Base-by-base conservation (phyloP, 148 eudicot genomes). In the Oxyria digyna region DNA sequence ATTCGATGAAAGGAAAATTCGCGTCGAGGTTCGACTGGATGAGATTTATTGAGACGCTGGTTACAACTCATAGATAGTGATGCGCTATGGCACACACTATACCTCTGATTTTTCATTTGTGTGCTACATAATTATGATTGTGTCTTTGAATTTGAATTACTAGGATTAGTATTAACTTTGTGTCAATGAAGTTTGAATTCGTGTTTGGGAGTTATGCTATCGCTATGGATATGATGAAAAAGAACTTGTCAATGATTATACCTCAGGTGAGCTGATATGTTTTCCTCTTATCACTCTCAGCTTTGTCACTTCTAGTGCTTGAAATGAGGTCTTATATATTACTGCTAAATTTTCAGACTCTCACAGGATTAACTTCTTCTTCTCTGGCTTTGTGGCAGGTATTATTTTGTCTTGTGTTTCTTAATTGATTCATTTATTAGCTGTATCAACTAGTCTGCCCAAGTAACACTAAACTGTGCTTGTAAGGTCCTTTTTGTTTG, bases 141-240 rank as follows among this genome's bases (percentile, higher is more conserved):
- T 24, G 21, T 54, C 24, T 54, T 4, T 3, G 38, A 35, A 2
- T 6, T 35, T 35, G 31, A 54, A 54, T 54, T 23, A 24, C 57
- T 23, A n/a, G n/a, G 38, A 35, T 35, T 35, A 23, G 23, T 26
- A 35, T 54, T 24, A 54, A 54, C 62, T 26, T 24, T 8, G 29
- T 52, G 59, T 3, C 21, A 0, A 18, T 42, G 9, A 18, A n/a
- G n/a, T n/a, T n/a, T n/a, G n/a, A n/a, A 54, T 24, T 54, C 24
- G 62, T 9, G 62, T n/a, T n/a, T n/a, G n/a, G n/a, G n/a, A n/a
- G n/a, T n/a, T n/a, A n/a, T n/a, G n/a, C n/a, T 75, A 91, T 94
- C 97, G 99, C 99, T 59, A 94, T 94, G 97, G 99, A 94, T 79
- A 94, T 91, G 99, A 94, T 91, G 97, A 94, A 91, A 84, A 88